Evolutionary conservation across 495 filamentous ascomycete species (phyloP), one percentile per base, ranked within the genome.

Genomic region (Corynascus novoguineensis): DNA sequence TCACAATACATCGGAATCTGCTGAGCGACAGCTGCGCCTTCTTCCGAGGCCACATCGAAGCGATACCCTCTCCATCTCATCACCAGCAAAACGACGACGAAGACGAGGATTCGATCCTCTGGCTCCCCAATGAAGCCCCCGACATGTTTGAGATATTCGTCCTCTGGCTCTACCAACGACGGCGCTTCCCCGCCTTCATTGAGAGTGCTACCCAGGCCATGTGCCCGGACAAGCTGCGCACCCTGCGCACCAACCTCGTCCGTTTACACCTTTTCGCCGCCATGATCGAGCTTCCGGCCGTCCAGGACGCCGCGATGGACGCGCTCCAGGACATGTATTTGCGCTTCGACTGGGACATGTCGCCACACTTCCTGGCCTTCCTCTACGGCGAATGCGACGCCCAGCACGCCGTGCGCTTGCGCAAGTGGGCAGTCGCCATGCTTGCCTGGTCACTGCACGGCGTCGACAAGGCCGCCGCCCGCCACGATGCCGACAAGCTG

Each of bases 381-480:
- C 66, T 78, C 10, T 79, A 78, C 62, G 70, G 64, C 29, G 66
- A 71, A 46, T 76, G 74, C 63, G 72, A 75, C 38, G 46, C 69
- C 12, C 60, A 69, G 10, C 69, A 70, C 47, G 68, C 74, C 46
- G 65, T 72, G 42, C 65, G 71, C 17, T 64, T 79, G 22, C 71
- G 76, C 17, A 71, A 71, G 51, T 79, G 76, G 76, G 73, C 74
- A 12, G 70, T 78, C 2, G 75, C 74, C 24, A 77, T 79, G 76
- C 69, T 75, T 17, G 74, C 74, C 2, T 78, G 75, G 71, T 68
- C 68, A 10, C 67, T 76, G 11, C 61, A 66, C 49, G 61, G 62
- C 19, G 58, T 55, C n/a, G 61, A 68, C 27, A 58, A 47, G 55
- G 50, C 44, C 25, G 17, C 37, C 61, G 61, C 25, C 66, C 57